A percentile compares a stretch with the other conserved stretches of the same genome.
Evolutionary conservation across 495 filamentous ascomycete species (phyloP).

Genomic region (Lasiosphaeria hispida): DNA sequence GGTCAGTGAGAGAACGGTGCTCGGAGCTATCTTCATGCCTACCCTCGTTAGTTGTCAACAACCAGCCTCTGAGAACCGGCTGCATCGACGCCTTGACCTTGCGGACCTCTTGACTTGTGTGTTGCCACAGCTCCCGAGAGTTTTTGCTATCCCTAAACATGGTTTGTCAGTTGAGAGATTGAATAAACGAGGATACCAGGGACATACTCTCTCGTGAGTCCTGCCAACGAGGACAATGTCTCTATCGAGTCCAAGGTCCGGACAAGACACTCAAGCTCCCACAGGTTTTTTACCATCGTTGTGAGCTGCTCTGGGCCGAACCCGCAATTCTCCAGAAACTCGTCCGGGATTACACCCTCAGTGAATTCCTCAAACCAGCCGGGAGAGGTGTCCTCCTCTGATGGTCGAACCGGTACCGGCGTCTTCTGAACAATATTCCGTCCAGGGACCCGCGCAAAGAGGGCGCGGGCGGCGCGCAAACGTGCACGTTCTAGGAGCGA

Average conservation of each 20-base stretch:
- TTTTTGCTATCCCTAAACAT: constrained; percentile 23
- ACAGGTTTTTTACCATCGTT: constrained; percentile 59
- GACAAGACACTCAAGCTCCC: constrained; percentile 70
- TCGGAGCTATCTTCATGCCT: background rate
- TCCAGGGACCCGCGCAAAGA: constrained; percentile 51
- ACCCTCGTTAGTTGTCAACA: constrained; percentile 39
- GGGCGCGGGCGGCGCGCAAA: constrained; percentile 63
- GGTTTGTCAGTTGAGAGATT: constrained; percentile 1
- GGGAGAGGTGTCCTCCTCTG: constrained; percentile 30
- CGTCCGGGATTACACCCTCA: constrained; percentile 28
- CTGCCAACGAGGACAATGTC: constrained; percentile 45
- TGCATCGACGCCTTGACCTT: constrained; percentile 42
- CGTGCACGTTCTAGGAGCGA: constrained; percentile 44
- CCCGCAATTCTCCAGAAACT: constrained; percentile 36
- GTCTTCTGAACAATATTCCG: constrained; percentile 43
- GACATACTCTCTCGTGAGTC: constrained; percentile 42
- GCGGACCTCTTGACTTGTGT: constrained; percentile 39
- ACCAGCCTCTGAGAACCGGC: constrained; percentile 45
- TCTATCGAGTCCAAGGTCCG: constrained; percentile 65
- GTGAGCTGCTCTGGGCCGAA: constrained; percentile 41
- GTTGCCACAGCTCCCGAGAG: constrained; percentile 45
- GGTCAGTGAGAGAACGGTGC: constrained; percentile 15
- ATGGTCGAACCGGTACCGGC: constrained; percentile 18
- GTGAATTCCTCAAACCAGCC: constrained; percentile 44
- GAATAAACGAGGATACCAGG: background rate